Base-by-base conservation (phyloP, 2,329 filamentous ascomycete genomes). In the Stemphylium vesicarium region DNA sequence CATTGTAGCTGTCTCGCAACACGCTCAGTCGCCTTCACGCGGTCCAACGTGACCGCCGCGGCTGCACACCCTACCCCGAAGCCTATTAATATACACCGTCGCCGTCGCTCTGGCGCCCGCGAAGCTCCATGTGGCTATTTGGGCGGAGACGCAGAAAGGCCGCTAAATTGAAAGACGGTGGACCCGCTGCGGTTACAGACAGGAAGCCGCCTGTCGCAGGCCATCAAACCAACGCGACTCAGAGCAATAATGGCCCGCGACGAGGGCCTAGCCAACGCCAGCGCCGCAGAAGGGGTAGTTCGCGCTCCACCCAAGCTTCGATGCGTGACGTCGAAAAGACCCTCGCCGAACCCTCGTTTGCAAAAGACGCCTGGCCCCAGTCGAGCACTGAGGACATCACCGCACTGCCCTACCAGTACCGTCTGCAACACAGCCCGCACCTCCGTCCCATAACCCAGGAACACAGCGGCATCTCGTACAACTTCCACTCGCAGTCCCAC, bases 61-160 rank as follows among this genome's bases (percentile, higher is more conserved):
- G 54, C 55, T 39, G 55, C 53, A 39, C 39, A 45, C 49, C 11
- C 18, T 50, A 39, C 42, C 43, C 50, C 13, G 26, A 11, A 31
- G 10, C 20, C 12, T 46, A 29, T 32, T 22, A 9, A 32, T 43
- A 33, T 32, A 15, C 13, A 10, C 50, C 53, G 36, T 46, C 45
- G 46, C 46, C 56, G 24, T 40, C 46, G 53, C 53, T 45, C 48
- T 44, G 36, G 47, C 49, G 35, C 26, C 40, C 40, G 36, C 56
- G 20, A 33, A 36, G 44, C 36, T 53, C 62, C 56, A 94, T 94
- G 90, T 96, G 91, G 92, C 90, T 88, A 58, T 96, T 96, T 77
- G 83, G 88, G 77, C 87, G 88, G 70, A 88, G 84, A 78, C 88
- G 84, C 77, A 88, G 86, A 76, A 87, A 87, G 77, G 85, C 85